These are phyloP conservation scores for Backusella australiensis DNA, from an alignment of 192 early-diverging fungal species.

Conservation along the genomic window DNA sequence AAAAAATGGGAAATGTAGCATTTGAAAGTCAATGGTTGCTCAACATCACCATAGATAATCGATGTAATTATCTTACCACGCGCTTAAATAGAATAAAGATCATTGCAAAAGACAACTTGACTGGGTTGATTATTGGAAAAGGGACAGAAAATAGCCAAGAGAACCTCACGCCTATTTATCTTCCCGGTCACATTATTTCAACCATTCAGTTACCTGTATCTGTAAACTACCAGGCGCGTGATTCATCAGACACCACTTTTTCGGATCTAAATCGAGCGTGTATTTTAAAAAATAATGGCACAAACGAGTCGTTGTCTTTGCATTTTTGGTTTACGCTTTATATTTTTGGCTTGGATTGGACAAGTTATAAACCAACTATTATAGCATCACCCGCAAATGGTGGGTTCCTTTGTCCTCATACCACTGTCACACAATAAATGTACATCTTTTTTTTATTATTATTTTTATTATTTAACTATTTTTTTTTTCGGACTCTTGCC, in stretches of 20 bases:
- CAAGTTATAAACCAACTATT: conserved; percentile 21
- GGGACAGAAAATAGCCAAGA: background rate
- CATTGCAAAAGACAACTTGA: conserved; percentile 19
- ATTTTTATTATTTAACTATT: background rate
- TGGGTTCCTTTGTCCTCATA: conserved; percentile 29
- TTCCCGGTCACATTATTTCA: conserved; percentile 10
- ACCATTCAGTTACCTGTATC: conserved; percentile 15
- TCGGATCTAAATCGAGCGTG: conserved; percentile 25
- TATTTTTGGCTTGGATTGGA: conserved; percentile 22
- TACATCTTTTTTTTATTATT: background rate
- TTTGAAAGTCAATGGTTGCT: conserved; percentile 25
- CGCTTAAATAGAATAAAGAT: conserved; percentile 13
- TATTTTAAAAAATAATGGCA: background rate
- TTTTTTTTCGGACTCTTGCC: background rate
- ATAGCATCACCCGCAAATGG: conserved; percentile 21
- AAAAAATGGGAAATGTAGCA: conserved; percentile 11
- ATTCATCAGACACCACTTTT: conserved; percentile 27
- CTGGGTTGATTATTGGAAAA: conserved; percentile 22
- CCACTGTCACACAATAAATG: background rate
- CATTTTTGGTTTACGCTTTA: conserved; percentile 28
- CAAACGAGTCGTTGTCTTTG: conserved; percentile 13
- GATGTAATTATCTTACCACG: conserved; percentile 26
- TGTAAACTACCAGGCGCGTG: conserved; percentile 23
- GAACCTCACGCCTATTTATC: background rate
- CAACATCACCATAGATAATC: conserved; percentile 23